Evolutionary conservation across 169 alveolate genomes (phyloP).

Genomic region (Plasmodium malariae): DNA sequence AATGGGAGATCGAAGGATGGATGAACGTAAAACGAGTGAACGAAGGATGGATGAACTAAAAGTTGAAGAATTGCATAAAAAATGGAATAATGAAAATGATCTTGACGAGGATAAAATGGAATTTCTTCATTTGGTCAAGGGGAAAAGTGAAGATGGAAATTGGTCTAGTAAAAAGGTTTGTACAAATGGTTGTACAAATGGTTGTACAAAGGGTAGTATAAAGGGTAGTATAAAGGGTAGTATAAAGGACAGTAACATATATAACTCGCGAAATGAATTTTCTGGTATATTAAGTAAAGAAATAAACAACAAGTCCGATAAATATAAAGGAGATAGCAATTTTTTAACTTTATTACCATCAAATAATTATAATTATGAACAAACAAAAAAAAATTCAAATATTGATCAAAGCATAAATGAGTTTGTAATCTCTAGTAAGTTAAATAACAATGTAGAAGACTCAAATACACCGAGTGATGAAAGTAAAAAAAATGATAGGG

Average conservation of each 20-base stretch:
- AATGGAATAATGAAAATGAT: not conserved
- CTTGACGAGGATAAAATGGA: not conserved
- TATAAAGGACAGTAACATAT: not conserved
- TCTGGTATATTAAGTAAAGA: not conserved
- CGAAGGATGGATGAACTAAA: too few species aligned
- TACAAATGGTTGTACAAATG: too few species aligned
- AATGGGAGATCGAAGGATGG: too few species aligned
- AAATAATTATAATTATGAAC: not conserved
- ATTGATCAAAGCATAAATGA: not conserved
- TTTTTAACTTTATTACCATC: not conserved
- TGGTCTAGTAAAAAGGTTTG: not conserved
- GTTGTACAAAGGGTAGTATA: too few species aligned
- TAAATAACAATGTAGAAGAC: not conserved
- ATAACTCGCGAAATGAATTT: not conserved
- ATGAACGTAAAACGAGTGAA: too few species aligned
- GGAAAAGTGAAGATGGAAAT: not conserved
- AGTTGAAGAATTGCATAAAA: not conserved
- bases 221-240: not conserved
- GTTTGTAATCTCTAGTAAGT: not conserved
- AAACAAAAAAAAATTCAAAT: not conserved
- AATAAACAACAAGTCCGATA: not conserved
- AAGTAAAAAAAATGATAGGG: conserved; percentile 4
- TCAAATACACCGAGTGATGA: not conserved
- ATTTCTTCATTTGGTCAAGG: not conserved
- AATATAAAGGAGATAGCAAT: not conserved